Conservation (phyloP, 768 basidiomycete species). For the Termitomyces sp. region DNA sequence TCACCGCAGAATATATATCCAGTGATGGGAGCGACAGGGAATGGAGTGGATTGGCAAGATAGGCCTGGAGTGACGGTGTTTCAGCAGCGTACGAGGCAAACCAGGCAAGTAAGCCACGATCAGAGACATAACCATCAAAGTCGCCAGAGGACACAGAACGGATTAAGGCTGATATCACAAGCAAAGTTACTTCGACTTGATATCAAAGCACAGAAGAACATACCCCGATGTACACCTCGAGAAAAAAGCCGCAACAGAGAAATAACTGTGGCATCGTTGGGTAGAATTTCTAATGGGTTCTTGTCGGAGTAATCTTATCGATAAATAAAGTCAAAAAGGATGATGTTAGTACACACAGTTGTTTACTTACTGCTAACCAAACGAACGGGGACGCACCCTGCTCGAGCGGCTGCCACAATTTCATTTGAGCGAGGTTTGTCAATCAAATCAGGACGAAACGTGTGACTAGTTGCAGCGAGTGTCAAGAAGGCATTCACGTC, state of each 20-base stretch:
- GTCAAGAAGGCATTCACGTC: constrained; percentile 89
- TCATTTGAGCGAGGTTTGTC: constrained; percentile 59
- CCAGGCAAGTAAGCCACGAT: constrained; percentile 68
- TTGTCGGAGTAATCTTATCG: constrained; percentile 76
- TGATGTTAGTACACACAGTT: not conserved
- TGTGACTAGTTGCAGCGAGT: constrained; percentile 76
- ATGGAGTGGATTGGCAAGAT: constrained; percentile 51
- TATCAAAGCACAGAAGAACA: constrained; percentile 7
- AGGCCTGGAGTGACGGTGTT: constrained; percentile 41
- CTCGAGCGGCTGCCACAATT: constrained; percentile 71
- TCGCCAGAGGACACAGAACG: constrained; percentile 39
- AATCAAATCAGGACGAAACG: constrained; percentile 51
- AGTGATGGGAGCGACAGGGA: constrained; percentile 62
- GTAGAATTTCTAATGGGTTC: constrained; percentile 66
- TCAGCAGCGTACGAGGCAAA: constrained; percentile 53
- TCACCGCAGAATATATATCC: constrained; percentile 57
- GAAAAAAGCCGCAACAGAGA: constrained; percentile 65
- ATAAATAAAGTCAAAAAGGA: constrained; percentile 2
- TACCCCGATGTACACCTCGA: constrained; percentile 70
- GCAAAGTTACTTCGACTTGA: not conserved
- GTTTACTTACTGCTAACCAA: constrained; percentile 69
- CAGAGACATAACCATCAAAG: constrained; percentile 73
- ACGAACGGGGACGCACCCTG: constrained; percentile 68
- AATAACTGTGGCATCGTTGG: constrained; percentile 60
- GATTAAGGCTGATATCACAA: constrained; percentile 45